Conservation (phyloP, 192 early-diverging fungal genomes). For the Backusella psychrophila region DNA sequence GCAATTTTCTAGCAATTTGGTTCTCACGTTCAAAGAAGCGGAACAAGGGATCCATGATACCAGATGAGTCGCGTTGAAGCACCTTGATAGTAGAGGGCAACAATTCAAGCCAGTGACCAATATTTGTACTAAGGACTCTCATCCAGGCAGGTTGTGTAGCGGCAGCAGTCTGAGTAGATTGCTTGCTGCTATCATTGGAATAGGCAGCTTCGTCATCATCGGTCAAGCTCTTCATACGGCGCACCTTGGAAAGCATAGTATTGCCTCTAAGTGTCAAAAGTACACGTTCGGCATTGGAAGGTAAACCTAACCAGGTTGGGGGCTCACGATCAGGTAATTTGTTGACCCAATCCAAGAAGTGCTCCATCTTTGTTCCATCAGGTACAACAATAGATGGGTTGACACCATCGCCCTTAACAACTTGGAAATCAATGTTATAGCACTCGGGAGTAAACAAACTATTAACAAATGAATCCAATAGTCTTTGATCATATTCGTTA, state of each 20-base stretch:
- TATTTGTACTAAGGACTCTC: constrained; percentile 54
- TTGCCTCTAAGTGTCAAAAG: constrained; percentile 83
- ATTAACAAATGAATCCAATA: constrained; percentile 86
- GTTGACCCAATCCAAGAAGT: constrained; percentile 89
- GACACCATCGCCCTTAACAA: constrained; percentile 17
- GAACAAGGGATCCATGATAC: constrained; percentile 66
- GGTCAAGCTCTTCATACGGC: constrained; percentile 73
- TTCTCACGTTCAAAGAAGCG: constrained; percentile 86
- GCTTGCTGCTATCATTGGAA: constrained; percentile 26
- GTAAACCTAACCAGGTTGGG: constrained; percentile 96
- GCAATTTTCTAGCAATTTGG: constrained; percentile 55
- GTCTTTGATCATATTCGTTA: constrained; percentile 82
- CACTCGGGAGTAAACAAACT: constrained; percentile 73
- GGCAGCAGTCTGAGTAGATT: constrained; percentile 14
- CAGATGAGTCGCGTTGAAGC: constrained; percentile 26
- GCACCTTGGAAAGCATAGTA: constrained; percentile 79
- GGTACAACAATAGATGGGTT: constrained; percentile 64
- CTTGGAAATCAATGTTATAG: constrained; percentile 76
- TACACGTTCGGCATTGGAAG: constrained; percentile 89
- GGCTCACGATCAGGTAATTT: constrained; percentile 89
- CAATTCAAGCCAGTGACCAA: constrained; percentile 54
- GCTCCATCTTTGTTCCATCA: constrained; percentile 80
- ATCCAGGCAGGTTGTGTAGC: constrained; percentile 72
- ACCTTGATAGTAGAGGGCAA: constrained; percentile 43
- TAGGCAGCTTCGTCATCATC: constrained; percentile 79